phyloP scores from a whole-genome alignment of 2,329 filamentous ascomycete genomes.

The Rhynchosporium agropyri region DNA sequence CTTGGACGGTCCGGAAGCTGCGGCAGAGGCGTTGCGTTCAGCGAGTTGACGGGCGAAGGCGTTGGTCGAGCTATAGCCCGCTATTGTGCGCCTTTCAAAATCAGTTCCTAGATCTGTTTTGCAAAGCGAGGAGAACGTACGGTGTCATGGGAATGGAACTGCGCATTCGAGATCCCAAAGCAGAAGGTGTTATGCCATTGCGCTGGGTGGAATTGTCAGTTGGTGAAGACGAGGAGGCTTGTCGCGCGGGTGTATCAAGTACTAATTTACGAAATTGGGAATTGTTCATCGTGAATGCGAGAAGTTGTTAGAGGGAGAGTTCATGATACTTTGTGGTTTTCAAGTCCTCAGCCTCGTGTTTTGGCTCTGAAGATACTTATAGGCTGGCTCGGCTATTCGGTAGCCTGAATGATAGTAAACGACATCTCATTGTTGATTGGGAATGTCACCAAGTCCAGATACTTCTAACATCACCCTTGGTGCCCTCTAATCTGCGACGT shows the following conservation, averaged over 20 bases:
- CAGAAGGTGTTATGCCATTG: slow-evolving; percentile 53
- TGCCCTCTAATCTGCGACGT: too few species aligned
- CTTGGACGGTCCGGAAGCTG: slow-evolving; percentile 56
- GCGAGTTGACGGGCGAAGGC: slow-evolving; percentile 86
- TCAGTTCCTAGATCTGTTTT: slow-evolving; percentile 13
- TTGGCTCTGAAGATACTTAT: too few species aligned
- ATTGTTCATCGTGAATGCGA: slow-evolving; percentile 75
- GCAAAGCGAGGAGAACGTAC: slow-evolving; percentile 51
- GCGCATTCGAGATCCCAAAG: slow-evolving; percentile 76
- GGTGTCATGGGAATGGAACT: slow-evolving; percentile 94
- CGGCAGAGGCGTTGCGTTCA: slow-evolving; percentile 55
- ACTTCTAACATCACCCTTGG: too few species aligned
- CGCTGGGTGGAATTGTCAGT: slow-evolving; percentile 37
- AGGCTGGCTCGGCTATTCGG: too few species aligned
- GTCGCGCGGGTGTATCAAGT: slow-evolving; percentile 52
- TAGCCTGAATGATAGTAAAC: too few species aligned
- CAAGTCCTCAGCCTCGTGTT: too few species aligned
- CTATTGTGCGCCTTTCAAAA: slow-evolving; percentile 29
- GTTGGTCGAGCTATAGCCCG: slow-evolving; percentile 37
- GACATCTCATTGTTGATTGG: too few species aligned
- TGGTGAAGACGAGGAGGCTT: slow-evolving; percentile 36
- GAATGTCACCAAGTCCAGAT: too few species aligned
- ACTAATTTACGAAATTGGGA: slow-evolving; percentile 87
- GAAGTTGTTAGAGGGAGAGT: too few species aligned
- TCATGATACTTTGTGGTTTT: too few species aligned